Evolutionary conservation across 148 eudicot species (phyloP).

Genomic region (Cornus kousa): DNA sequence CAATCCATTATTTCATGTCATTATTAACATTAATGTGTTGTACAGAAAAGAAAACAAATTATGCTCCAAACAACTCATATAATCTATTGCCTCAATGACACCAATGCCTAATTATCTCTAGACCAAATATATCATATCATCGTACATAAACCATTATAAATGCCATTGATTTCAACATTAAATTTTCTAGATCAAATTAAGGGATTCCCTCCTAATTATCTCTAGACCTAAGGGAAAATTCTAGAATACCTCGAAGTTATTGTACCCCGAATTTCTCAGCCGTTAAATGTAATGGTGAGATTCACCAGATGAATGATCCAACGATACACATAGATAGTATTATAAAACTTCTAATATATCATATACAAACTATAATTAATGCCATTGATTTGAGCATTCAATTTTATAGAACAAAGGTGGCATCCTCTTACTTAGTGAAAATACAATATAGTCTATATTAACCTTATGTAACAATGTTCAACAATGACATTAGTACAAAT

Average conservation of each 20-base stretch:
- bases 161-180: background rate
- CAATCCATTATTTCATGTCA: background rate
- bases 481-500: background rate
- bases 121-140: background rate
- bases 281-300: too few species aligned
- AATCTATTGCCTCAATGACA: background rate
- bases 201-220: too few species aligned
- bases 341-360: background rate
- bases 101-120: background rate
- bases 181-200: background rate
- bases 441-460: too few species aligned
- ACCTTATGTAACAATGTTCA: too few species aligned
- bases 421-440: background rate
- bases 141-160: background rate
- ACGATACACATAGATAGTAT: too few species aligned
- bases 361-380: too few species aligned
- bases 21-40: background rate
- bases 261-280: too few species aligned
- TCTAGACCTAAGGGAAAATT: too few species aligned
- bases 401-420: background rate
- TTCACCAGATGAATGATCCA: too few species aligned
- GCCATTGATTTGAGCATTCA: background rate
- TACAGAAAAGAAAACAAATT: background rate
- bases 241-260: too few species aligned
- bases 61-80: background rate